Base-by-base conservation (phyloP, 768 basidiomycete genomes). In the Plicaturopsis crispa region DNA sequence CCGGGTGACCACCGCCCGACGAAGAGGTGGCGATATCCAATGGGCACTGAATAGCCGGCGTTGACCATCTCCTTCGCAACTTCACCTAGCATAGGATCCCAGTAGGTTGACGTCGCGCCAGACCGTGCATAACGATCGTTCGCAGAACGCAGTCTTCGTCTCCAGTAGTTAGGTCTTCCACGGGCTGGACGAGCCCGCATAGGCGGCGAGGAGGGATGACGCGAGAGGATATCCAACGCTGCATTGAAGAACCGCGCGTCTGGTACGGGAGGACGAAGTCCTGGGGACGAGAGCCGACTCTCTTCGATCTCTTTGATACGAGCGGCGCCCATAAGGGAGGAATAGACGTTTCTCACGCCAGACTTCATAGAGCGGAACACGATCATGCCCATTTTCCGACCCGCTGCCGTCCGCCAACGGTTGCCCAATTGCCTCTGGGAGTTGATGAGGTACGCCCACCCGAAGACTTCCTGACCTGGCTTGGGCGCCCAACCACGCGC, bases 211-310 rank as follows among this genome's bases (percentile, higher is more conserved):
- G 42, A 12, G 21, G 14, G 21, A n/a, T n/a, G n/a, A 8, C 54
- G 52, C 13, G 57, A 50, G 24, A 70, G 66, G 33, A 80, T 57
- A 7, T 60, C 54, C 10, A 85, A 56, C 6, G 74, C 62, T 2
- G 76, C 75, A 39, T 82, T 83, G 60, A 78, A 84, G 52, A 84
- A 84, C 32, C 72, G 66, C n/a, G 69, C 72, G 47, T 87, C 84
- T 1, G 74, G 71, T 18, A 43, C 43, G 6, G 72, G 72, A 14
- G 65, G 48, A 38, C 63, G 49, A 24, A 61, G 40, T 32, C 31
- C 47, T 31, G n/a, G n/a, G 14, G 12, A 38, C 12, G 34, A 10
- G 33, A 31, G 21, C 41, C 50, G 28, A 38, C 11, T 16, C 34
- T n/a, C 14, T 19, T n/a, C 19, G 24, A 14, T 52, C 10, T 54